These are phyloP conservation scores for Camellia oleifera DNA, from an alignment of 179 eudicot species.

Conservation along the genomic window DNA sequence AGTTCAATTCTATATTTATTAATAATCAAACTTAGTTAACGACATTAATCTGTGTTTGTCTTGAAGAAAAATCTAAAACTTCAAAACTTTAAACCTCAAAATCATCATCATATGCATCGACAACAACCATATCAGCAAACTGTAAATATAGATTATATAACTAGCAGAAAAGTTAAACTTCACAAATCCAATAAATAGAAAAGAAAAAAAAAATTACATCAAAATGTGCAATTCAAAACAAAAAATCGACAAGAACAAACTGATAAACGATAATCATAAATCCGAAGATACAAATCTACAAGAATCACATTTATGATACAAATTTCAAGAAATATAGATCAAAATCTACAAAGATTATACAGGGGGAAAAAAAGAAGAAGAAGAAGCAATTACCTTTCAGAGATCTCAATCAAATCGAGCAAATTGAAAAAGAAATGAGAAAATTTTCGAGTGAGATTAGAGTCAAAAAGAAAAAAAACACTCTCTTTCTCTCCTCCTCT, in stretches of 20 bases:
- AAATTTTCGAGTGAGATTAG: neutral
- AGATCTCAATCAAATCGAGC: too few relatives aligned
- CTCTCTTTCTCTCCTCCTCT: neutral
- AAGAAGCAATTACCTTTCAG: neutral
- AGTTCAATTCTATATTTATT: too few relatives aligned
- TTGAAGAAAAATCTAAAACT: too few relatives aligned
- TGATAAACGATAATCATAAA: neutral
- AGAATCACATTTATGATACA: neutral
- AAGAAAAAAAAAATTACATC: too few relatives aligned
- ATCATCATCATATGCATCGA: too few relatives aligned
- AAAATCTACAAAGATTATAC: neutral
- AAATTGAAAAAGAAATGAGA: neutral
- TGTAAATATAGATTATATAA: neutral
- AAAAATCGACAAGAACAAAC: neutral
- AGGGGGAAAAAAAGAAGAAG: neutral
- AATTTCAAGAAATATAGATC: neutral
- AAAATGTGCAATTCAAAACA: neutral
- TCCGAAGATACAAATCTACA: neutral
- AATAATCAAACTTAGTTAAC: too few relatives aligned
- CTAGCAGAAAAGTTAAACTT: neutral
- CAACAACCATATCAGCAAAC: neutral
- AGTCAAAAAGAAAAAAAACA: neutral
- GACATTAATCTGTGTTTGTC: too few relatives aligned
- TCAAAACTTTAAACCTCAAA: too few relatives aligned
- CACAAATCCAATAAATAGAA: neutral